phyloP scores from a whole-genome alignment of 768 basidiomycete genomes.

The Boletus tylopilopsis region DNA sequence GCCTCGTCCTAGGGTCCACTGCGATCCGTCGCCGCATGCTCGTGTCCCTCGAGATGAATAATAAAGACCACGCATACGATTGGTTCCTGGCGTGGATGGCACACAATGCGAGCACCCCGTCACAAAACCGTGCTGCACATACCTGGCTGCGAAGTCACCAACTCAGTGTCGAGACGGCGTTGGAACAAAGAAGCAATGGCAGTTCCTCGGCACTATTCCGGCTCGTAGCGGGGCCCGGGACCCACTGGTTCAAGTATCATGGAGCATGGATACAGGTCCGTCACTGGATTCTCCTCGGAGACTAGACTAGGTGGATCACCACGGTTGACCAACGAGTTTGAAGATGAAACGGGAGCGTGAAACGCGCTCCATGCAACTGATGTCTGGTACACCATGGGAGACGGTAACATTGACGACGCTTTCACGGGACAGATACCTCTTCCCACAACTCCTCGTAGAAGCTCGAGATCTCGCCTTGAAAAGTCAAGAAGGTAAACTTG shows the following conservation, averaged over 20 bases:
- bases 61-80: slow-evolving; percentile 90
- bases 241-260: slow-evolving; percentile 85
- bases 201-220: slow-evolving; percentile 86
- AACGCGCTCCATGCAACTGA: slow-evolving; percentile 85
- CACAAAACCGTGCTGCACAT: slow-evolving; percentile 22
- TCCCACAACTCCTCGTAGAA: slow-evolving; percentile 77
- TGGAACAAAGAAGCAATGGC: slow-evolving; percentile 88
- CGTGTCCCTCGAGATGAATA: slow-evolving; percentile 93
- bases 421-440: slow-evolving; percentile 78
- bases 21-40: slow-evolving; percentile 86
- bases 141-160: slow-evolving; percentile 79
- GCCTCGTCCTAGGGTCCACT: slow-evolving; percentile 61
- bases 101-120: slow-evolving; percentile 45
- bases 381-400: slow-evolving; percentile 95
- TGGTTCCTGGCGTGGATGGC: slow-evolving; percentile 99
- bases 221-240: slow-evolving; percentile 94
- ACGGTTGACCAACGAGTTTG: slow-evolving; percentile 3
- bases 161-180: slow-evolving; percentile 89
- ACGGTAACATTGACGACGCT: slow-evolving; percentile 92
- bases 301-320: not conserved
- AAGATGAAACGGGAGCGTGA: slow-evolving; percentile 95
- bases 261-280: slow-evolving; percentile 94
- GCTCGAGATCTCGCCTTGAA: slow-evolving; percentile 86
- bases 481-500: slow-evolving; percentile 88
- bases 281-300: not conserved